Evolutionary conservation across 2,329 filamentous ascomycete genomes (phyloP).

Genomic region (Penicillium sp.): DNA sequence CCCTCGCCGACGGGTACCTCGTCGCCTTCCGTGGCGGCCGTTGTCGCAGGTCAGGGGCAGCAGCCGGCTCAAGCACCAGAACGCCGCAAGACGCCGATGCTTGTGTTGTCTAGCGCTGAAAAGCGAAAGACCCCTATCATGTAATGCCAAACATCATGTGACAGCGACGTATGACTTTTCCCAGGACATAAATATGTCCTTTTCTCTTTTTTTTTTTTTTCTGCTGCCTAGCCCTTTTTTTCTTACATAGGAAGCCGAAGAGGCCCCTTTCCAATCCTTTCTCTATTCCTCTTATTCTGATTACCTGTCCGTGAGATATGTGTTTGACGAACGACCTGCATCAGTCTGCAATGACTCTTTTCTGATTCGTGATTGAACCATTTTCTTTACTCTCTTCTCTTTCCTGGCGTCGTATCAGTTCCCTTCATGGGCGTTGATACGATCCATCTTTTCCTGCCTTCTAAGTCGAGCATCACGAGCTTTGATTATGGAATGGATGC

Average conservation of each 20-base stretch:
- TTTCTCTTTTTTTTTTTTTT: constrained; percentile 6
- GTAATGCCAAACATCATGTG: constrained; percentile 45
- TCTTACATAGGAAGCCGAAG: constrained; percentile 1
- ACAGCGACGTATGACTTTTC: constrained; percentile 38
- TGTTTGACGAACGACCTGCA: constrained; percentile 22
- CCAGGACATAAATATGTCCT: too few species aligned
- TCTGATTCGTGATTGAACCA: constrained; percentile 4
- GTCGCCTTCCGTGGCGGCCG: constrained; percentile 40
- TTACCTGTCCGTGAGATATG: constrained; percentile 5
- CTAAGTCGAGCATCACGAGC: constrained; percentile 2
- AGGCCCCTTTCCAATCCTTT: constrained; percentile 11
- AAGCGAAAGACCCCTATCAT: constrained; percentile 76
- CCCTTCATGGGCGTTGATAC: constrained; percentile 1
- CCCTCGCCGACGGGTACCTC: constrained; percentile 28
- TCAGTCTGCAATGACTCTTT: constrained; percentile 24
- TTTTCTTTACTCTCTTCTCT: constrained; percentile 1
- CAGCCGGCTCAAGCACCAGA: constrained; percentile 54
- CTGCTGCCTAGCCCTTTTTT: constrained; percentile 7
- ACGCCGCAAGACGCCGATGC: constrained; percentile 78
- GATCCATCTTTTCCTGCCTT: background rate
- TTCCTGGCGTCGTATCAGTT: background rate
- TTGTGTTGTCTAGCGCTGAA: constrained; percentile 83
- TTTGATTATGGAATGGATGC: constrained; percentile 6
- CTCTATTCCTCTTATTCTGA: constrained; percentile 11
- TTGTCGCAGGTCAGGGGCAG: constrained; percentile 54